Evolutionary conservation across 208 protist species (phyloP).

Genomic region (Angomonas deanei): DNA sequence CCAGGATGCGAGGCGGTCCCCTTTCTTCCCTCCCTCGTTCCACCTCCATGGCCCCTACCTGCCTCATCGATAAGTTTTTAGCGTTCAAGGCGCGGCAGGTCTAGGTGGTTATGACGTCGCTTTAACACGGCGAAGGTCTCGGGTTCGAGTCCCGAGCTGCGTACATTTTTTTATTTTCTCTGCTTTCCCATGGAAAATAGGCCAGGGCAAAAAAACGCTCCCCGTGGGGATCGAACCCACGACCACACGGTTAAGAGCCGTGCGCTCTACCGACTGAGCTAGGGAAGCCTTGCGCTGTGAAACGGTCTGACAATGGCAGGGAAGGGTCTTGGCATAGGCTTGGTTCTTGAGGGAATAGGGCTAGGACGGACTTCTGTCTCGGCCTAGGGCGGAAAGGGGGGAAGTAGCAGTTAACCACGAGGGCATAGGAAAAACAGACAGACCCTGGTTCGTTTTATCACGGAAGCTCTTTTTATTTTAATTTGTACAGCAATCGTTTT

Average conservation of each 20-base stretch:
- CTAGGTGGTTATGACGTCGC: constrained; percentile 92
- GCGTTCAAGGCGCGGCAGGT: constrained; percentile 72
- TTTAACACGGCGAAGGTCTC: constrained; percentile 92
- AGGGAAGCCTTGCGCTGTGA: constrained; percentile 69
- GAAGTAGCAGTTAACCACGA: too few relatives aligned
- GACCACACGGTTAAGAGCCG: constrained; percentile 97
- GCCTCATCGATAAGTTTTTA: not conserved
- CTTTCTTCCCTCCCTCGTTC: too few relatives aligned
- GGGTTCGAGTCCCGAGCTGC: constrained; percentile 73
- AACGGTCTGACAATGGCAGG: too few relatives aligned
- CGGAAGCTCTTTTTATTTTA: too few relatives aligned
- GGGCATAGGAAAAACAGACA: too few relatives aligned
- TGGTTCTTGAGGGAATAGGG: too few relatives aligned
- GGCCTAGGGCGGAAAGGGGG: too few relatives aligned
- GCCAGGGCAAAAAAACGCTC: constrained; percentile 26
- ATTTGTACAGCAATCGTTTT: not conserved
- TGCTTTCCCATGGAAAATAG: not conserved
- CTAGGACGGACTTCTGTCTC: too few relatives aligned
- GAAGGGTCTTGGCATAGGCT: too few relatives aligned
- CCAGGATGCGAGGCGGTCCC: too few relatives aligned
- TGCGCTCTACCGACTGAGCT: constrained; percentile 97
- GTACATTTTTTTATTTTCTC: constrained; percentile 41
- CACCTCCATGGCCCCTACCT: too few relatives aligned
- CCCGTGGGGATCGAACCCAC: constrained; percentile 95
- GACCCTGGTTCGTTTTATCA: too few relatives aligned